These are phyloP conservation scores for Fusarium sp. DNA, from an alignment of 2,329 filamentous ascomycete genomes.

Conservation along the genomic window DNA sequence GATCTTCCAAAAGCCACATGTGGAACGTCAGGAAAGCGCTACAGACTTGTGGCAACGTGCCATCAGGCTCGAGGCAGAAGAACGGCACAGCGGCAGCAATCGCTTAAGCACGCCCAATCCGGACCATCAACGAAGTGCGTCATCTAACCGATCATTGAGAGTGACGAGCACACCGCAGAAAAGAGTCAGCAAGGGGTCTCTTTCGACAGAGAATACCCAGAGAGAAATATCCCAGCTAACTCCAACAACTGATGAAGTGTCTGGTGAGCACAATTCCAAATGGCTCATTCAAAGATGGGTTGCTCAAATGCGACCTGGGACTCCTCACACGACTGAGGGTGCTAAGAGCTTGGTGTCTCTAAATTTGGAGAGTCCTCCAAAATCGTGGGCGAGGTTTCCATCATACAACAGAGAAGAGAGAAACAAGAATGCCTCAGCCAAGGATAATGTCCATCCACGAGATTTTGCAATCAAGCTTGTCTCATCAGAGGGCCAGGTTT, in stretches of 20 bases:
- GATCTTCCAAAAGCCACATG: slow-evolving; percentile 16
- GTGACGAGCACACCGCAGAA: background rate
- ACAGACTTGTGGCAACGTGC: slow-evolving; percentile 45
- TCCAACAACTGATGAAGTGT: slow-evolving; percentile 26
- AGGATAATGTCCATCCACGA: slow-evolving; percentile 42
- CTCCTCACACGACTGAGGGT: background rate
- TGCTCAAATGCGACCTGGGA: slow-evolving; percentile 25
- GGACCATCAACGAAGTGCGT: background rate
- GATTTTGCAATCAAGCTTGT: slow-evolving; percentile 47
- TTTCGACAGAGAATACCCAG: background rate
- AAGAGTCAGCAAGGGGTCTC: slow-evolving; percentile 3
- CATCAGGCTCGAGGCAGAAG: slow-evolving; percentile 40
- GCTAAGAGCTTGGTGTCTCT: background rate
- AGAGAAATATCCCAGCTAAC: slow-evolving; percentile 24
- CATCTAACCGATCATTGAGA: slow-evolving; percentile 8
- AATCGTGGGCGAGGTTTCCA: slow-evolving; percentile 51
- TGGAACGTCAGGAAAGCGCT: slow-evolving; percentile 36
- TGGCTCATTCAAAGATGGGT: slow-evolving; percentile 38
- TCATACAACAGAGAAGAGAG: slow-evolving; percentile 48
- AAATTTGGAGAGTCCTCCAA: slow-evolving; percentile 37
- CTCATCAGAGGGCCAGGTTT: slow-evolving; percentile 31
- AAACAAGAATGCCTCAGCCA: slow-evolving; percentile 35
- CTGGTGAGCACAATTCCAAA: slow-evolving; percentile 16
- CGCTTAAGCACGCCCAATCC: slow-evolving; percentile 2
- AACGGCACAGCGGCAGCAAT: slow-evolving; percentile 26